phyloP scores from a whole-genome alignment of 306 rosid genomes.

The Pachyrhizus erosus region DNA sequence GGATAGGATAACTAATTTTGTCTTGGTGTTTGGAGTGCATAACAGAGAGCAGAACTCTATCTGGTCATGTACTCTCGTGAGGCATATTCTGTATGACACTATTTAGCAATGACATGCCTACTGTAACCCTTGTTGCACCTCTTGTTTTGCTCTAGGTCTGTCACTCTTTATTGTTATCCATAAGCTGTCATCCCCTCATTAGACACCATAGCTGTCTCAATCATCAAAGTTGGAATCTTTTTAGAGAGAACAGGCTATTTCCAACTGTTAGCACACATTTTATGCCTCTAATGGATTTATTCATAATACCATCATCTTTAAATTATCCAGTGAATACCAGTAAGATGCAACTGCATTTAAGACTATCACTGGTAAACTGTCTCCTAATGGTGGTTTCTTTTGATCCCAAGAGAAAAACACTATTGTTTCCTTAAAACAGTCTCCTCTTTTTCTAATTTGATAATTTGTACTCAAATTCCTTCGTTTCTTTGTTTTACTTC shows the following conservation, averaged over 20 bases:
- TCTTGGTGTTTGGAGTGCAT: constrained; percentile 28
- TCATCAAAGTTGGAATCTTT: constrained; percentile 13
- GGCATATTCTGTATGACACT: neutral
- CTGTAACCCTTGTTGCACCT: neutral
- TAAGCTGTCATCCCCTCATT: neutral
- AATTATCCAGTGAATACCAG: constrained; percentile 4
- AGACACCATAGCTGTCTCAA: neutral
- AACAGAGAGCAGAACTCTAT: neutral
- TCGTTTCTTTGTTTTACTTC: too few species aligned
- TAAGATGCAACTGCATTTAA: neutral
- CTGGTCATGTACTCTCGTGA: neutral
- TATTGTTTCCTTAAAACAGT: neutral
- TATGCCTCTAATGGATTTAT: neutral
- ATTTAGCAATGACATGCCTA: too few species aligned
- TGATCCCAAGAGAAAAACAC: neutral
- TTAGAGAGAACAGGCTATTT: neutral
- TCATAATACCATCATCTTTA: constrained; percentile 4
- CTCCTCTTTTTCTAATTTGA: neutral
- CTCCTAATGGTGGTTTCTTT: neutral
- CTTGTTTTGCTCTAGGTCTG: neutral
- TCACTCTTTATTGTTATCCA: neutral
- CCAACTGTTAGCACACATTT: neutral
- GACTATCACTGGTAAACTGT: constrained; percentile 7
- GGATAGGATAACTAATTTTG: constrained; percentile 10
- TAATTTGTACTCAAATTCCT: too few species aligned